phyloP scores from a whole-genome alignment of 148 eudicot species.

The Selenicereus undatus region DNA sequence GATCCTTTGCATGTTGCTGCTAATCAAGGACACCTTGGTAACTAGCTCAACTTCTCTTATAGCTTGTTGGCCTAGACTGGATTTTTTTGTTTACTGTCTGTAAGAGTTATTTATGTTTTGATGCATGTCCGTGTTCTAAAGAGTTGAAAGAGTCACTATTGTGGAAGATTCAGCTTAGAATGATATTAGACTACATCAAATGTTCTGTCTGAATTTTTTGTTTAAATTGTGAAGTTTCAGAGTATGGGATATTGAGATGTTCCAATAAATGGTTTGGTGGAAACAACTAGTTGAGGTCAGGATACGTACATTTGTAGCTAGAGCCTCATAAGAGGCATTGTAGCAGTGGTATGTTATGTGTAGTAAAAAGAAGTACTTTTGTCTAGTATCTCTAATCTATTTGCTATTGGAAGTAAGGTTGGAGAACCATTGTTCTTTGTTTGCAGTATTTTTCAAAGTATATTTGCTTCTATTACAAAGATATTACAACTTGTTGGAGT shows the following conservation, averaged over 20 bases:
- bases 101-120: not conserved
- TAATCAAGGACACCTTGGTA: constrained; percentile 70
- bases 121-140: not conserved
- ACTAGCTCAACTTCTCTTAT: constrained; percentile 3
- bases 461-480: not conserved
- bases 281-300: not conserved
- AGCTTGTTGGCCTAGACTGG: not conserved
- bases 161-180: not conserved
- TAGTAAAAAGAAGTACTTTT: not conserved
- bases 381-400: not conserved
- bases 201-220: no score
- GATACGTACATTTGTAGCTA: not conserved
- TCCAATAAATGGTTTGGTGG: not conserved
- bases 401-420: not conserved
- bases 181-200: no score
- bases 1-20: constrained; percentile 87
- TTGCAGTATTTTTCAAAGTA: not conserved
- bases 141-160: not conserved
- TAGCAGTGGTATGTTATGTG: not conserved
- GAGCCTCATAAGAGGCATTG: not conserved
- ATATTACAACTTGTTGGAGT: not conserved
- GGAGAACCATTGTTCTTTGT: constrained; percentile 4
- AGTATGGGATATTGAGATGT: no score
- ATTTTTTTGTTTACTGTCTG: not conserved
- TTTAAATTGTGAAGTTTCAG: not conserved